Conservation (phyloP, 352 stramenopile genomes). For the Lagenidium giganteum region DNA sequence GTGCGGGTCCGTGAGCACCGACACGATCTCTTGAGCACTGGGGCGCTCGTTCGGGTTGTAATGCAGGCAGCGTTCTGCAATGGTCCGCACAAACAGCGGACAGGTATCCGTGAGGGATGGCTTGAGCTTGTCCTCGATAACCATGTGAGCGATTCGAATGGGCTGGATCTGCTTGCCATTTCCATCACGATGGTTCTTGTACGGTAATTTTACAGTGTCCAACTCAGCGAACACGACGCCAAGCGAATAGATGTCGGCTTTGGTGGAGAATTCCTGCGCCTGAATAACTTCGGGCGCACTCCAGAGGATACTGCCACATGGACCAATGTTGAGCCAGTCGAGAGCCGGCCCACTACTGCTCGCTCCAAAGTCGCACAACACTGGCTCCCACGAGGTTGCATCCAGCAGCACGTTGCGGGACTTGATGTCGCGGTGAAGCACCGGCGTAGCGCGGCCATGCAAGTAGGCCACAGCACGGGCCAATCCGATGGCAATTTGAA, state of each 20-base stretch:
- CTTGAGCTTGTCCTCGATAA: conserved; percentile 23
- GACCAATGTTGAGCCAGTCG: conserved; percentile 17
- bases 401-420: conserved; percentile 46
- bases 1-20: conserved; percentile 16
- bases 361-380: conserved; percentile 44
- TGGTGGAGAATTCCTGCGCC: conserved; percentile 25
- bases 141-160: conserved; percentile 23
- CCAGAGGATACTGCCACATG: conserved; percentile 32
- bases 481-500: conserved; percentile 39
- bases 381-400: conserved; percentile 28
- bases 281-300: conserved; percentile 44
- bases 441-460: conserved; percentile 26
- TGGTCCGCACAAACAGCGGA: conserved; percentile 30
- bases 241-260: conserved; percentile 55
- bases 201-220: conserved; percentile 41
- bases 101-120: conserved; percentile 24
- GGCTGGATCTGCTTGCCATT: conserved; percentile 10
- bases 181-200: conserved; percentile 14
- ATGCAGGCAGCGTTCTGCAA: conserved; percentile 29
- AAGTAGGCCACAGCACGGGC: conserved; percentile 38
- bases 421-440: conserved; percentile 52
- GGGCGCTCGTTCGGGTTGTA: conserved; percentile 25
- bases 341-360: conserved; percentile 17
- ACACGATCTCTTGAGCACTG: conserved; percentile 23
- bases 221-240: conserved; percentile 46